Evolutionary conservation across 495 filamentous ascomycete species (phyloP), one percentile per base, ranked within the genome.

Genomic region (Schizothecium vesticola): DNA sequence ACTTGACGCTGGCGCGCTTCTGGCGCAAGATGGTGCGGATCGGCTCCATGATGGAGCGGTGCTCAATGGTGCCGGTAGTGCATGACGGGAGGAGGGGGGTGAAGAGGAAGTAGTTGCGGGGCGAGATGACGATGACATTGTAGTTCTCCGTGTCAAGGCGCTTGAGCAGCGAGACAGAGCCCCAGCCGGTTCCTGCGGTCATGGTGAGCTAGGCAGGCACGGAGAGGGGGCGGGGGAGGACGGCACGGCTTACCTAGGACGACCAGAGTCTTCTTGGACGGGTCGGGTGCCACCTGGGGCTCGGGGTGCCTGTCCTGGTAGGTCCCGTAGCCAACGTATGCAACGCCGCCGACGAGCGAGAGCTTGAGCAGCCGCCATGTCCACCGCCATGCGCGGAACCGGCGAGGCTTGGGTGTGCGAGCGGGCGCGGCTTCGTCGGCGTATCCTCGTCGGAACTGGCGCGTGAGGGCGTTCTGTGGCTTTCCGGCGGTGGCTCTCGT

Each of bases 101-200:
- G 86, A 98, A 99, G 67, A 99, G 90, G 89, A 99, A 99, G 87
- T 95, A 99, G 82, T 98, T 98, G 73, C 95, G 92, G 65, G 95
- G 95, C 56, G 94, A 97, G 78, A 93, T 90, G 72, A 99, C 92
- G 80, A 97, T 80, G 76, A 99, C 95, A 81, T 98, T 98, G 86
- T 97, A 99, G 86, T 97, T 96, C 74, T 94, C 90, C 59, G 95
- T 97, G 78, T 99, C 96, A 74, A 99, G 88, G 76, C 94, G 97
- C 88, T 99, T 99, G 70, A 99, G 87, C 55, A 99, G 89, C 66
- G 94, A 95, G 68, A 99, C 92, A 16, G 94, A 89, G 67, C 96
- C 95, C 95, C 95, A 99, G 73, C 95, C 95, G 72, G 93, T 96
- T 71, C 94, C 92, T 96, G 67, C 21, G 64, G 60, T 67, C 69